Percentiles rank a stretch among this genome's conserved stretches.
Conservation (phyloP, 129 eudicot genomes). For the Escallonia herrerae region DNA sequence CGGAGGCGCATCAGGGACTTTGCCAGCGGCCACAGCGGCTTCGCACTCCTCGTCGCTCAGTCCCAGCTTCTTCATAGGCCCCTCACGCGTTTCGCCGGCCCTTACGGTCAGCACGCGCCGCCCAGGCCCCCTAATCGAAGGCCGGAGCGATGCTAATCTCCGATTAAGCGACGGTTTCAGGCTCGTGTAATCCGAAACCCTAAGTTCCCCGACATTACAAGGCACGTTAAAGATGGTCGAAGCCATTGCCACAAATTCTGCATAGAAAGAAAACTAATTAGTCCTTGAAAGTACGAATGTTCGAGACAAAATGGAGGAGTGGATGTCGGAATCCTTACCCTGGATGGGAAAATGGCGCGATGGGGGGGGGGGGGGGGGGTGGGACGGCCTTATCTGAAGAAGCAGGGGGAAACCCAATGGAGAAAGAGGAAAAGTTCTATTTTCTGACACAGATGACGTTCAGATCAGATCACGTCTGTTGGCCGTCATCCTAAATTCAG, state of each 20-base stretch:
- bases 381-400: constrained; percentile 6
- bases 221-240: constrained; percentile 26
- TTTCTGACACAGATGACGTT: constrained; percentile 1
- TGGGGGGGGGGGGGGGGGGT: background rate
- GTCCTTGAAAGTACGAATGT: background rate
- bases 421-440: background rate
- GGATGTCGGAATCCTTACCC: too few species aligned
- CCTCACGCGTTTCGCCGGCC: constrained; percentile 36
- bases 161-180: constrained; percentile 9
- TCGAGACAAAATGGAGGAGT: background rate
- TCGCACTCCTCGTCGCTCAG: constrained; percentile 71
- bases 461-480: too few species aligned
- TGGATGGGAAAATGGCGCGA: background rate
- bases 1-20: constrained; percentile 77
- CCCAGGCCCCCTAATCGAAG: background rate
- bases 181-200: constrained; percentile 27
- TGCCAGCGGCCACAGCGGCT: constrained; percentile 90
- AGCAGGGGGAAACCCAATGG: constrained; percentile 4
- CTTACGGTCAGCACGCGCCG: constrained; percentile 36
- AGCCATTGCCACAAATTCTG: constrained; percentile 28
- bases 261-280: background rate
- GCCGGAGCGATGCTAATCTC: constrained; percentile 16
- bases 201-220: constrained; percentile 29
- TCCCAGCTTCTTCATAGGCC: constrained; percentile 41
- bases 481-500: too few species aligned